Percentiles rank a stretch among this genome's conserved stretches.
phyloP scores from a whole-genome alignment of 495 filamentous ascomycete species.

The Geoglossum glabrum region DNA sequence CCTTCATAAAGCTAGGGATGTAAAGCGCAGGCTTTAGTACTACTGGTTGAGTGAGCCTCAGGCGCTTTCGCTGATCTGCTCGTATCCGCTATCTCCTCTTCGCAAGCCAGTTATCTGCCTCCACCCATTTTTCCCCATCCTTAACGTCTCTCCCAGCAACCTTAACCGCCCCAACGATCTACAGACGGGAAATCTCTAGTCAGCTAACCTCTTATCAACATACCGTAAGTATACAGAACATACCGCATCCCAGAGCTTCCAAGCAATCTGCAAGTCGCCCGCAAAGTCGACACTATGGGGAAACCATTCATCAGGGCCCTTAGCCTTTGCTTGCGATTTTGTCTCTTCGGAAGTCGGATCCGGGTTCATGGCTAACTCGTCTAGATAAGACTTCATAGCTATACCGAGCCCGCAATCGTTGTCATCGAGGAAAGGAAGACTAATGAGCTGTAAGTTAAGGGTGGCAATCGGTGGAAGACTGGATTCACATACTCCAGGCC shows the following conservation, averaged over 20 bases:
- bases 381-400: constrained; percentile 79
- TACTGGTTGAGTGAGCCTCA: background rate
- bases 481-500: constrained; percentile 40
- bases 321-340: constrained; percentile 36
- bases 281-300: constrained; percentile 55
- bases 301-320: constrained; percentile 47
- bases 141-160: constrained; percentile 39
- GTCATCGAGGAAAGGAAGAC: constrained; percentile 68
- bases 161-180: constrained; percentile 48
- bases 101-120: constrained; percentile 44
- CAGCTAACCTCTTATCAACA: background rate
- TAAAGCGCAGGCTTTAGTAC: background rate
- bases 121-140: constrained; percentile 40
- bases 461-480: background rate
- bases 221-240: constrained; percentile 12
- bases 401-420: constrained; percentile 75
- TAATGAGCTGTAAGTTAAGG: constrained; percentile 22
- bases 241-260: constrained; percentile 66
- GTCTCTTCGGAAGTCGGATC: constrained; percentile 36
- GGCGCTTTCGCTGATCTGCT: background rate
- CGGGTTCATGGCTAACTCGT: constrained; percentile 43
- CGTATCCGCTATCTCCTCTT: constrained; percentile 22
- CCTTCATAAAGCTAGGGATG: background rate
- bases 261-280: constrained; percentile 60
- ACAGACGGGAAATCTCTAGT: background rate